Evolutionary conservation across 768 basidiomycete genomes (phyloP).

Genomic region (Mycena epipterygia): DNA sequence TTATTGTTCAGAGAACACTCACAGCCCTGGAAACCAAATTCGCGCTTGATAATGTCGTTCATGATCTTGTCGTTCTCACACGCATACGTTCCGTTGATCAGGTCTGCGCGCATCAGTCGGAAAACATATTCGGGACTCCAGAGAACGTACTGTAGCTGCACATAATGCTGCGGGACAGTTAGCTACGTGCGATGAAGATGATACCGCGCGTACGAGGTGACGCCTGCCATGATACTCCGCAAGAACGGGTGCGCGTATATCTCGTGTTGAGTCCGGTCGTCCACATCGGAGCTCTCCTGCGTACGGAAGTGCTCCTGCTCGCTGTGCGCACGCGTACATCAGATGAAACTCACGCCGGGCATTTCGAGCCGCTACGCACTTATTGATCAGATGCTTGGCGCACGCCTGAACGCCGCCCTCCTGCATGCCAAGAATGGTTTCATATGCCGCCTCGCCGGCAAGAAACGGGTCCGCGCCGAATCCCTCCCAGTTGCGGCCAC

Average conservation of each 20-base stretch:
- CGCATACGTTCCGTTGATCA: constrained; percentile 78
- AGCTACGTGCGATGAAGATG: neutral
- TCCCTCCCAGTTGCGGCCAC: constrained; percentile 96
- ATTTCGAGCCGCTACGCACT: constrained; percentile 57
- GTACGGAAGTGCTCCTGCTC: constrained; percentile 79
- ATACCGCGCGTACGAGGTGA: constrained; percentile 48
- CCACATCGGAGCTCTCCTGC: constrained; percentile 72
- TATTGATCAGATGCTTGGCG: constrained; percentile 87
- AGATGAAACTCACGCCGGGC: neutral
- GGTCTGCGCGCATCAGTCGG: constrained; percentile 54
- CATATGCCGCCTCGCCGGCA: constrained; percentile 81
- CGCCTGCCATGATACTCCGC: constrained; percentile 80
- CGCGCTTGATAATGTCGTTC: constrained; percentile 82
- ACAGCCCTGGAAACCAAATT: constrained; percentile 85
- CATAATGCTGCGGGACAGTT: constrained; percentile 14
- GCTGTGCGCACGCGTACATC: constrained; percentile 47
- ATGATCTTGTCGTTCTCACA: constrained; percentile 81
- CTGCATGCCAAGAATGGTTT: constrained; percentile 90
- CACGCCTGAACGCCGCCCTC: constrained; percentile 85
- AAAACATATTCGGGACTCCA: neutral
- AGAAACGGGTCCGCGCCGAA: constrained; percentile 93
- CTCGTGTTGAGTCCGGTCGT: constrained; percentile 86
- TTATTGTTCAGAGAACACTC: constrained; percentile 37
- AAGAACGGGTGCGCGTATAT: constrained; percentile 80
- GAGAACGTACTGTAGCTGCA: constrained; percentile 30